phyloP scores from a whole-genome alignment of 2,329 filamentous ascomycete genomes.

The Thermochaetoides dissita region DNA sequence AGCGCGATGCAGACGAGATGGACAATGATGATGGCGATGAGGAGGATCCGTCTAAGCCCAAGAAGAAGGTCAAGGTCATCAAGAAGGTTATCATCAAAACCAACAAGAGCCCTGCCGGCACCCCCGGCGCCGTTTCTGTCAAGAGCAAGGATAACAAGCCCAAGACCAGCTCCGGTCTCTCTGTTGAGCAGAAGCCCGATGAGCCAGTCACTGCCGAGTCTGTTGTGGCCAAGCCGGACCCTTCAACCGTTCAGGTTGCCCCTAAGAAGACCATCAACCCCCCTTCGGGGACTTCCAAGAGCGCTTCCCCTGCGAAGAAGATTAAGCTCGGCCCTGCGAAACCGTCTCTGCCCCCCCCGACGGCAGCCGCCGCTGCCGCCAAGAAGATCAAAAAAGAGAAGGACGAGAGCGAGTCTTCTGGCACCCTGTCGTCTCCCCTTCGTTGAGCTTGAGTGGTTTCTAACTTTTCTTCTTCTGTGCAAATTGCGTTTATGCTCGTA shows the following conservation, averaged over 20 bases:
- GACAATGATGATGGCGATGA: conserved; percentile 40
- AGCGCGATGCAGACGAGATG: conserved; percentile 40
- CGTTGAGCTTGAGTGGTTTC: conserved; percentile 4
- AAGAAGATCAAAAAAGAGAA: conserved; percentile 35
- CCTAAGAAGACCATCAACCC: conserved; percentile 29
- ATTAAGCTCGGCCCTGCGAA: conserved; percentile 29
- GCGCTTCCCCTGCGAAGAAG: conserved; percentile 31
- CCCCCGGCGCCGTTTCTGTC: neutral
- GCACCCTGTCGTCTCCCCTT: conserved; percentile 41
- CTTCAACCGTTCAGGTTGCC: conserved; percentile 26
- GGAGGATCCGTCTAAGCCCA: conserved; percentile 30
- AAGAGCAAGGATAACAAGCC: conserved; percentile 39
- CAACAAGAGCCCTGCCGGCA: conserved; percentile 21
- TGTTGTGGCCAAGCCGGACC: neutral
- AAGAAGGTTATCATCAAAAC: conserved; percentile 45
- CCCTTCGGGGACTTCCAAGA: conserved; percentile 27
- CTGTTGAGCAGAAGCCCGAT: conserved; percentile 32
- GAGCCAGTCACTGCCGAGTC: conserved; percentile 21
- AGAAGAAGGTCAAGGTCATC: conserved; percentile 45
- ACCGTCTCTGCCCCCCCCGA: conserved; percentile 32
- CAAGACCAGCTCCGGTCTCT: conserved; percentile 36
- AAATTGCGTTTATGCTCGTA: too few species aligned
- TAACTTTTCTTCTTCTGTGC: neutral
- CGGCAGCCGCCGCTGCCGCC: conserved; percentile 17
- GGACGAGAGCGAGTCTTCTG: conserved; percentile 44